Evolutionary conservation across 305 asterid genomes (phyloP).

Genomic region (Vinca major): DNA sequence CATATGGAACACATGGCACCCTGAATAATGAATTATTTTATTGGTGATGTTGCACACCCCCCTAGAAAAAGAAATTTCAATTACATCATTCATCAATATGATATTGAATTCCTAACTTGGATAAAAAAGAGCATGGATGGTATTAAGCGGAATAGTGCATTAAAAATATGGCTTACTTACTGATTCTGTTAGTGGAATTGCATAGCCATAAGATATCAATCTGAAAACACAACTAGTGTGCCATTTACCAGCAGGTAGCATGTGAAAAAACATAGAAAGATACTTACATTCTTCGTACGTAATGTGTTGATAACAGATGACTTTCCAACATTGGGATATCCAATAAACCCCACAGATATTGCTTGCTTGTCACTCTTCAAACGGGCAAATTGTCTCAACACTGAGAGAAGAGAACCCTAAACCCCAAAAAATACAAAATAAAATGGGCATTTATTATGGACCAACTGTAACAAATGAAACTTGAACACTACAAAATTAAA

Average conservation of each 20-base stretch:
- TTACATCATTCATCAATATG: not conserved
- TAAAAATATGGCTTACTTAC: not conserved
- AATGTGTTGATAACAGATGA: slow-evolving; percentile 92
- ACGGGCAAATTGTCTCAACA: slow-evolving; percentile 79
- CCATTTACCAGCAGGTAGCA: not conserved
- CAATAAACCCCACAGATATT: slow-evolving; percentile 91
- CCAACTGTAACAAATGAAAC: not conserved
- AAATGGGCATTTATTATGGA: slow-evolving; percentile 5
- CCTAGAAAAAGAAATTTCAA: not conserved
- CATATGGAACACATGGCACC: not conserved
- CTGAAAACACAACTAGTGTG: not conserved
- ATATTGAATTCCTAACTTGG: not conserved
- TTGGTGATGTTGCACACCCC: not conserved
- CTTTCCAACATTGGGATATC: slow-evolving; percentile 97
- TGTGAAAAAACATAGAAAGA: slow-evolving; percentile 9
- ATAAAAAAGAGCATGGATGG: not conserved
- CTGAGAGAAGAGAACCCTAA: slow-evolving; percentile 87
- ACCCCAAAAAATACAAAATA: slow-evolving; percentile 9
- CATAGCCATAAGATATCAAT: not conserved
- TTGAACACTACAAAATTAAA: not conserved
- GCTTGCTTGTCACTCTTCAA: slow-evolving; percentile 89
- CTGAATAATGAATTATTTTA: not conserved
- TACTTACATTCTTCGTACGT: slow-evolving; percentile 80
- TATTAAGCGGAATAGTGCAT: not conserved
- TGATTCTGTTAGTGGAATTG: not conserved